Evolutionary conservation across 257 asterid genomes (phyloP).

Genomic region (Fraxinus pennsylvanica): DNA sequence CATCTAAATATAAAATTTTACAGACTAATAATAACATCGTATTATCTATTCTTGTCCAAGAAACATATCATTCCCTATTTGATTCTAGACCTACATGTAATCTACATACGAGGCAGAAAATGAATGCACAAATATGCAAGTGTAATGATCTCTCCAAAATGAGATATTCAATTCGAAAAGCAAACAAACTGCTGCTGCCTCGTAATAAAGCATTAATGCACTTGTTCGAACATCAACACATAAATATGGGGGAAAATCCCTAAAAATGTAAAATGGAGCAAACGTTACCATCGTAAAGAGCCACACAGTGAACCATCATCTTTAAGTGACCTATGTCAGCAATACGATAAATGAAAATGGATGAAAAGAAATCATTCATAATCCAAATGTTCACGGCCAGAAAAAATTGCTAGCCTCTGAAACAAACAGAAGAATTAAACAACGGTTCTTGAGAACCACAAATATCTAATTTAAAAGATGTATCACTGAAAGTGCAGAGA

Average conservation of each 20-base stretch:
- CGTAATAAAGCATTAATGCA: neutral
- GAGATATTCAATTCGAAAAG: neutral
- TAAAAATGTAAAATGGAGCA: neutral
- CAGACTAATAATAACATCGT: too few species aligned
- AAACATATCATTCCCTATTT: neutral
- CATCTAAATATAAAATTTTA: too few species aligned
- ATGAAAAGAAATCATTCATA: constrained; percentile 28
- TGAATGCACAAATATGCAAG: neutral
- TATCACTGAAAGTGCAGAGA: constrained; percentile 37
- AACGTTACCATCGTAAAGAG: neutral
- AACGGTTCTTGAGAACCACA: constrained; percentile 39
- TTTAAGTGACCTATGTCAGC: neutral
- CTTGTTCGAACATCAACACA: neutral
- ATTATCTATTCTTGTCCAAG: neutral
- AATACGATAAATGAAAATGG: neutral
- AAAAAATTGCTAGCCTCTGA: constrained; percentile 39
- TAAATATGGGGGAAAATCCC: neutral
- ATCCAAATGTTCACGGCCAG: constrained; percentile 48
- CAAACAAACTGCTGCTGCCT: neutral
- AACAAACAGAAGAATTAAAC: constrained; percentile 47
- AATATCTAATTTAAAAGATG: constrained; percentile 39
- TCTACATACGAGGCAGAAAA: too few species aligned
- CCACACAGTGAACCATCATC: neutral
- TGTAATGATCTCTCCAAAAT: neutral
- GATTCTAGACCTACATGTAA: neutral